Conservation (phyloP, 495 filamentous ascomycete species). For the Platismatia glauca region DNA sequence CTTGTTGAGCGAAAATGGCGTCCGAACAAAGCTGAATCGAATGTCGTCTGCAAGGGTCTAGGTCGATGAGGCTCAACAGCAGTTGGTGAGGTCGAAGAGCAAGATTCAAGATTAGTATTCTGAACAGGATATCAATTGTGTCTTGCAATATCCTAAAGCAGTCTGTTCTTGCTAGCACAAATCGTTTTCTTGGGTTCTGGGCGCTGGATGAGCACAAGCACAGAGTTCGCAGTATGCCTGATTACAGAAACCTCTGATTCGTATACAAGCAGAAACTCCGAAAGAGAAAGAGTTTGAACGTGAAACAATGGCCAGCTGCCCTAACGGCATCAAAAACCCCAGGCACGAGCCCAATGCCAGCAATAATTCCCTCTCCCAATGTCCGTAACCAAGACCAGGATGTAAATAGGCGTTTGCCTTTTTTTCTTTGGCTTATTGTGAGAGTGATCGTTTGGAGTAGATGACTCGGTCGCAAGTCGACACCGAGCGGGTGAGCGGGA, state of each 20-base stretch:
- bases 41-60: neutral
- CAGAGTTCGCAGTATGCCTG: constrained; percentile 13
- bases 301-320: constrained; percentile 1
- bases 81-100: constrained; percentile 12
- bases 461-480: constrained; percentile 1
- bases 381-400: constrained; percentile 8
- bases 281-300: neutral
- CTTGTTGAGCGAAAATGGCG: neutral
- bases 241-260: constrained; percentile 10
- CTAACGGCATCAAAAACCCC: constrained; percentile 2
- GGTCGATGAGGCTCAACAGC: neutral
- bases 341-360: constrained; percentile 12
- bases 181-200: constrained; percentile 12
- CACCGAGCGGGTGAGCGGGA: neutral
- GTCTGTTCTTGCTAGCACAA: constrained; percentile 16
- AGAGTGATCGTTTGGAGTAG: neutral
- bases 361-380: constrained; percentile 1
- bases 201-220: constrained; percentile 15
- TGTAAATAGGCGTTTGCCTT: neutral
- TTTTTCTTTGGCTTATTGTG: neutral
- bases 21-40: neutral
- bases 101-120: constrained; percentile 14
- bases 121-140: constrained; percentile 11
- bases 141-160: constrained; percentile 14
- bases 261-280: constrained; percentile 12